Base-by-base conservation (phyloP, 371 early-diverging fungal genomes). In the Mortierella sp. region DNA sequence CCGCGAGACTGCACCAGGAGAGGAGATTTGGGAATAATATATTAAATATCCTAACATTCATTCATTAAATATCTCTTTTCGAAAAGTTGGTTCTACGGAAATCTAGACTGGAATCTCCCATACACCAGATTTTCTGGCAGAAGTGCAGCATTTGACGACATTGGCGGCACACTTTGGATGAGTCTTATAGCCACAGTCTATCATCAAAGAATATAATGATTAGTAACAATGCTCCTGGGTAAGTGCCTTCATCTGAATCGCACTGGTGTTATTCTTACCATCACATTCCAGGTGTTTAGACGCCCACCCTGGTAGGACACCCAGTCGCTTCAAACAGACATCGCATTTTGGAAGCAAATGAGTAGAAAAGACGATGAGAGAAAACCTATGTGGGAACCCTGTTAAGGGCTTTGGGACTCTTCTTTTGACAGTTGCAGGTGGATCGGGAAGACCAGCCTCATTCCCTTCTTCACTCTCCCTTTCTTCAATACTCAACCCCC, bases 261-360 rank as follows among this genome's bases (percentile, higher is more conserved):
- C 19, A 47, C 8, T n/a, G 10, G 3, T 0, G 6, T n/a, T n/a
- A 47, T 29, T 2, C 49, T 55, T 77, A 72, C 78, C 78, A 37
- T 77, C 78, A 31, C 78, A 77, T n/a, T 77, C 73, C 8, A 77
- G 60, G 47, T 77, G 78, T 42, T 77, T 77, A 12, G 78, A 65
- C 2, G 72, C 68, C 78, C 78, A 77, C 29, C 78, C 78, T 8
- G 78, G 78, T 28, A 77, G 26, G 17, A 77, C 69, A 3, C 78
- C 78, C 15, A 77, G 29, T 26, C 78, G 65, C 32, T 72, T 72
- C 26, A 47, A 61, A n/a, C 78, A 77, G 51, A 69, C 78, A 66
- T 77, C 78, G 40, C 78, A 77, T 54, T 72, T 77, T 34, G 78
- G 78, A 23, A 77, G 42, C 59, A 77, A 40, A 28, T 64, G 68